phyloP scores from a whole-genome alignment of 2,329 filamentous ascomycete genomes.

The Massarina eburnea region DNA sequence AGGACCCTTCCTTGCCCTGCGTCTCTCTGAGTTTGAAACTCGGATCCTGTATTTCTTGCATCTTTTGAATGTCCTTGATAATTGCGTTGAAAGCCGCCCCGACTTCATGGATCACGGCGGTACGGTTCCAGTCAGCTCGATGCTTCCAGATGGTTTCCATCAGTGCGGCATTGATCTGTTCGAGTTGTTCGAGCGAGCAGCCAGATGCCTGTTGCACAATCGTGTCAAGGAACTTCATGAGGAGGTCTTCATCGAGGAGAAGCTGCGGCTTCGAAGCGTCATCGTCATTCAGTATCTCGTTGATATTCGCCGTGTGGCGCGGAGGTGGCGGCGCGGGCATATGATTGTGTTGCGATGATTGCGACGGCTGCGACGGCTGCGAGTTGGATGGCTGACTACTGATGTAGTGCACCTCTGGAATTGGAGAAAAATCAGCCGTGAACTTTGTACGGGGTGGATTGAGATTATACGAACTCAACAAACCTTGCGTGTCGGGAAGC shows the following conservation, averaged over 20 bases:
- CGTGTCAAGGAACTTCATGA: conserved; percentile 62
- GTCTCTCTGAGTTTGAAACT: conserved; percentile 41
- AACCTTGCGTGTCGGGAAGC: conserved; percentile 65
- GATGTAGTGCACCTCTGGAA: conserved; percentile 34
- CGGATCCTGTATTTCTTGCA: conserved; percentile 47
- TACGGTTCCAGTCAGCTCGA: conserved; percentile 81
- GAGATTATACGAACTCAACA: conserved; percentile 31
- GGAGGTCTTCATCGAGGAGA: conserved; percentile 53
- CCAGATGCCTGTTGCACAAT: conserved; percentile 71
- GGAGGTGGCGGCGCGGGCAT: conserved; percentile 42
- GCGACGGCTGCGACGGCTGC: conserved; percentile 29
- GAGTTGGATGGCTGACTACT: conserved; percentile 43
- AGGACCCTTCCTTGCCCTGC: too few relatives aligned
- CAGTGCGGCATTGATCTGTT: conserved; percentile 86
- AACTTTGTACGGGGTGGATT: conserved; percentile 6
- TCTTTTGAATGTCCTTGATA: conserved; percentile 66
- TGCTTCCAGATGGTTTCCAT: conserved; percentile 89
- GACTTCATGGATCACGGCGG: conserved; percentile 66
- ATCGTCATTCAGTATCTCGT: conserved; percentile 46
- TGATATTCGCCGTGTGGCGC: conserved; percentile 40
- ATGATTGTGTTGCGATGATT: conserved; percentile 29
- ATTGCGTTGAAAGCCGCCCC: conserved; percentile 73
- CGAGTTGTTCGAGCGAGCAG: conserved; percentile 87
- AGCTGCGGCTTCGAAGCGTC: conserved; percentile 33
- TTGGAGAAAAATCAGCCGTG: conserved; percentile 19